Percentiles rank a stretch among this genome's conserved stretches.
Conservation (phyloP, 345 rosid species). For the Cardamine chenopodiifolia region DNA sequence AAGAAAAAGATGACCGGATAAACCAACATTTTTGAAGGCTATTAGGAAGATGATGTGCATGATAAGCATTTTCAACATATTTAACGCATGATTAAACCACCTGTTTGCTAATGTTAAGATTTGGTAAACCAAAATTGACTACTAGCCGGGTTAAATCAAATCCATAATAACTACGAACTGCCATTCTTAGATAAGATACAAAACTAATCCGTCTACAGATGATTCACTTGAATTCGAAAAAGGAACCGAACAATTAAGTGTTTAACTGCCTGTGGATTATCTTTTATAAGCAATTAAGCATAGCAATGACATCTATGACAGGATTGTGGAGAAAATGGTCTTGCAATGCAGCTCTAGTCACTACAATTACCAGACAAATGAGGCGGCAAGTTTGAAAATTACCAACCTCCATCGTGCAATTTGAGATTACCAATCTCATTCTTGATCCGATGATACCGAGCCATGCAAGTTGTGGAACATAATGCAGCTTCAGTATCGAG, state of each 20-base stretch:
- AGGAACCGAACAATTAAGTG: background rate
- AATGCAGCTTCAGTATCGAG: conserved; percentile 92
- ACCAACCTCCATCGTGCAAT: conserved; percentile 49
- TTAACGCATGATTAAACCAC: background rate
- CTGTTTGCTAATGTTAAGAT: background rate
- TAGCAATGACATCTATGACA: conserved; percentile 16
- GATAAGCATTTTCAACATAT: background rate
- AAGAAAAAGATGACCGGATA: conserved; percentile 13
- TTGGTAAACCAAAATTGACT: conserved; percentile 3
- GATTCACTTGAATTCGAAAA: background rate
- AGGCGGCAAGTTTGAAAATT: conserved; percentile 23
- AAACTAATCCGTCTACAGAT: background rate
- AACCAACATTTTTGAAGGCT: background rate
- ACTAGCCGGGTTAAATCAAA: background rate
- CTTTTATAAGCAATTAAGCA: background rate
- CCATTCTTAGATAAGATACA: conserved; percentile 4
- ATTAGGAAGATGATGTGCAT: background rate
- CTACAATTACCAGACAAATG: conserved; percentile 6
- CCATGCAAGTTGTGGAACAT: conserved; percentile 64
- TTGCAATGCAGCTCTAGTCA: conserved; percentile 16
- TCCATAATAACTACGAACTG: background rate
- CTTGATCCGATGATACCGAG: conserved; percentile 69
- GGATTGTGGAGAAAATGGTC: conserved; percentile 7
- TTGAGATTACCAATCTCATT: conserved; percentile 54
- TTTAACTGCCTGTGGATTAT: conserved; percentile 16